Base-by-base conservation (phyloP, 108 stramenopile species). In the Conticribra weissflogii region DNA sequence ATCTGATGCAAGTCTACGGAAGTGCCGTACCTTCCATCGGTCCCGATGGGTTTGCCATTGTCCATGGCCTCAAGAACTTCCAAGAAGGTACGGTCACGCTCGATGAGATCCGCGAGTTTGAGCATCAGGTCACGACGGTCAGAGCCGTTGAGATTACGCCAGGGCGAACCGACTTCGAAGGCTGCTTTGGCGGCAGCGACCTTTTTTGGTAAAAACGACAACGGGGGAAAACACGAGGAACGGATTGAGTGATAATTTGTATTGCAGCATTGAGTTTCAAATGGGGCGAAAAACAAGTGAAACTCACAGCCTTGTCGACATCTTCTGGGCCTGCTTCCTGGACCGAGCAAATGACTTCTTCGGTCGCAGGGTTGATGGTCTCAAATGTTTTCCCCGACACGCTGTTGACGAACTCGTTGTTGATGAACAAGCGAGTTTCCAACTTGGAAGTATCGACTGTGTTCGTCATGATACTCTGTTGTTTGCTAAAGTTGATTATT, bases 61-160 rank as follows among this genome's bases (percentile, higher is more conserved):
- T 84, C 83, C 29, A 84, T 48, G 3, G 66, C 63, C 59, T 84
- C 83, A n/a, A 84, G 36, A 27, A 41, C 46, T 36, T 59, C 80
- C 0, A 81, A 69, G 60, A 64, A 81, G 27, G 62, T 27, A 4
- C 32, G 21, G 50, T 82, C 32, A 22, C 50, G 49, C 41, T 82
- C 81, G 18, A 82, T 66, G 24, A 82, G 50, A 46, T 72, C 49
- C 8, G 81, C 76, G 18, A 67, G 75, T 44, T 78, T 72, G 24
- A 64, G 34, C 12, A 82, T 18, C 8, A 82, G 47, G 32, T 74
- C 63, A 28, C 76, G 63, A 22, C 81, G 71, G 25, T 51, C 71
- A 28, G 59, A 47, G 19, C 58, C 76, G 28, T 44, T 59, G 56
- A 82, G 52, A n/a, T 46, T 34, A 18, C 81, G 61, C 81, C 81